phyloP scores from a whole-genome alignment of 2,329 filamentous ascomycete species.

The Sporothrix inflata region DNA sequence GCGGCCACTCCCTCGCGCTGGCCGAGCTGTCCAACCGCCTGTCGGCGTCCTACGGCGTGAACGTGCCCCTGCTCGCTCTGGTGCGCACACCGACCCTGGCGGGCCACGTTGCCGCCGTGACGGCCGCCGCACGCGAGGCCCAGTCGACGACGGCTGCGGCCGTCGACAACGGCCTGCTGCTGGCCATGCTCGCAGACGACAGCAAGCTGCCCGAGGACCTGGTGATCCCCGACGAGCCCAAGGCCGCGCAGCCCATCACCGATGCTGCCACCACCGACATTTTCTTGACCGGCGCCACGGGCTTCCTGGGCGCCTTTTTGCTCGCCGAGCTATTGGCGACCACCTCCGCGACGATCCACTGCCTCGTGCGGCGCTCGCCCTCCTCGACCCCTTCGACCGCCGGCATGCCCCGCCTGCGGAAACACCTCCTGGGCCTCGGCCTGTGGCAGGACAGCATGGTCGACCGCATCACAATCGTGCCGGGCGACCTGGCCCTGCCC shows the following conservation, averaged over 20 bases:
- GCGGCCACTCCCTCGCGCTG: conserved; percentile 77
- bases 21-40: conserved; percentile 74
- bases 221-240: conserved; percentile 52
- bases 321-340: conserved; percentile 68
- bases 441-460: conserved; percentile 77
- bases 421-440: conserved; percentile 76
- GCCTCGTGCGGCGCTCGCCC: conserved; percentile 66
- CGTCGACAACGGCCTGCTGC: conserved; percentile 27
- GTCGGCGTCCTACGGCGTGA: conserved; percentile 71
- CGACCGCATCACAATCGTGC: conserved; percentile 75
- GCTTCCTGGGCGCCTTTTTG: conserved; percentile 75
- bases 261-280: conserved; percentile 64
- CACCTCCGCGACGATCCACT: conserved; percentile 71
- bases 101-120: conserved; percentile 73
- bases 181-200: conserved; percentile 43
- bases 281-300: conserved; percentile 74
- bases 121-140: conserved; percentile 72
- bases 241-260: conserved; percentile 57
- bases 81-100: conserved; percentile 72
- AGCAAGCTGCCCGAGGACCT: conserved; percentile 68
- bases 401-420: conserved; percentile 72
- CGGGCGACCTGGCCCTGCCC: conserved; percentile 71
- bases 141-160: conserved; percentile 37
- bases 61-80: conserved; percentile 70
- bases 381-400: conserved; percentile 50